Evolutionary conservation across 2,329 filamentous ascomycete genomes (phyloP), one percentile per base, ranked within the genome.

Genomic region (Penicillium sp.): DNA sequence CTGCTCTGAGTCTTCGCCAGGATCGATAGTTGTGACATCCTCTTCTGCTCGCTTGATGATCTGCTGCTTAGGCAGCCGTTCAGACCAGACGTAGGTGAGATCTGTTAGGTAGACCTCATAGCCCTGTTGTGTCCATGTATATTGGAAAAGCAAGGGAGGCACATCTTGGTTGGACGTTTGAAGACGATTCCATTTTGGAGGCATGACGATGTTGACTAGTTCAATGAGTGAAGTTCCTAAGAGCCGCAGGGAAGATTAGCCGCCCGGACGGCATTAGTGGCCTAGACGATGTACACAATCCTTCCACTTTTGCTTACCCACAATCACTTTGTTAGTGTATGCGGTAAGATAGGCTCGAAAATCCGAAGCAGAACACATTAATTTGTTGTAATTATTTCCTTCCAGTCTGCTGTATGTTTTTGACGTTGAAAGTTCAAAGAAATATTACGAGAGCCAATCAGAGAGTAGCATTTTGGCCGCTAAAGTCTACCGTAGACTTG

Each of bases 51-150:
- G 75, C 21, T 71, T 63, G 22, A 82, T 63, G 32, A 87, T 80
- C 11, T 76, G 71, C 38, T 71, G 63, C 39, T 74, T 70, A 47
- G 74, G 71, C 40, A 85, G 62, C 16, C 67, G 70, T 65, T 85
- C 82, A 27, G 74, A 74, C 85, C 85, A 87, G 21, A 87, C 72
- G 55, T 79, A 75, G 58, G 77, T 80, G 38, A 87, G 72, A 64
- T 87, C 85, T 21, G 84, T 86, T 18, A 87, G 66, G 57, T 76
- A 75, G 18, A 87, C 66, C 13, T 73, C 74, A 66, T 86, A 86
- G 52, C 77, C 76, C 44, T 67, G 59, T 24, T 62, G 53, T 27
- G 67, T 65, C 54, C 67, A 62, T 11, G 58, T 61, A 52, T 73
- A 77, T 48, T 67, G 72, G 57, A 71, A 75, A 10, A 78, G 70